phyloP scores from a whole-genome alignment of 1,284 basidiomycete genomes.

The Microbotryum lychnidis-dioicae region DNA sequence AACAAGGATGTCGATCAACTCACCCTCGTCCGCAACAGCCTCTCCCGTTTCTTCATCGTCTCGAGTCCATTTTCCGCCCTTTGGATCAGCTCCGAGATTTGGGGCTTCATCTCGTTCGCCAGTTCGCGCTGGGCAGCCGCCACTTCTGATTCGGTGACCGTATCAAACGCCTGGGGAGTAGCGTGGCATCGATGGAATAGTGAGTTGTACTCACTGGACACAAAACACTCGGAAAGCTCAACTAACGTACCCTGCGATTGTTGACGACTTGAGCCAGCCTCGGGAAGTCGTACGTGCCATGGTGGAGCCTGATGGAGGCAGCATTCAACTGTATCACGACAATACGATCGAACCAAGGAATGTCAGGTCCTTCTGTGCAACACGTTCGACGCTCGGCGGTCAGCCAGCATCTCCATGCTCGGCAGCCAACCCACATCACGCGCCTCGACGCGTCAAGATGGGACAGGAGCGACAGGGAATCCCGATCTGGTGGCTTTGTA shows the following conservation, averaged over 20 bases:
- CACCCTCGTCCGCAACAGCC: conserved; percentile 19
- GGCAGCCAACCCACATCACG: too few species aligned
- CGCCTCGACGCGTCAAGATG: neutral
- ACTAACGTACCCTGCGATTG: neutral
- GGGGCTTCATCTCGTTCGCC: conserved; percentile 28
- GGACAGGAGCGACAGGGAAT: too few species aligned
- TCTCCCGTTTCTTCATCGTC: conserved; percentile 23
- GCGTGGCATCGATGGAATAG: neutral
- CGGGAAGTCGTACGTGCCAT: conserved; percentile 8
- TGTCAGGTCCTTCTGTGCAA: too few species aligned
- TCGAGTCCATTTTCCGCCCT: conserved; percentile 28
- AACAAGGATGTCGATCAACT: neutral
- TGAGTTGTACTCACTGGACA: neutral
- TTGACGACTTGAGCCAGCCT: neutral
- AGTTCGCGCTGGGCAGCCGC: conserved; percentile 21
- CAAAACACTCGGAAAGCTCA: neutral
- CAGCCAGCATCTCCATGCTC: too few species aligned
- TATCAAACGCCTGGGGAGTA: conserved; percentile 20
- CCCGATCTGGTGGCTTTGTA: too few species aligned
- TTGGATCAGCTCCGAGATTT: conserved; percentile 29
- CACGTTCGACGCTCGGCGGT: too few species aligned
- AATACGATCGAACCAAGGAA: too few species aligned
- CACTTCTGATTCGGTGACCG: conserved; percentile 28
- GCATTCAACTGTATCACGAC: neutral
- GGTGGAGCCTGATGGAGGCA: neutral